Evolutionary conservation across 345 rosid species (phyloP), one percentile per base, ranked within the genome.

Genomic region (Ceriops decandra): DNA sequence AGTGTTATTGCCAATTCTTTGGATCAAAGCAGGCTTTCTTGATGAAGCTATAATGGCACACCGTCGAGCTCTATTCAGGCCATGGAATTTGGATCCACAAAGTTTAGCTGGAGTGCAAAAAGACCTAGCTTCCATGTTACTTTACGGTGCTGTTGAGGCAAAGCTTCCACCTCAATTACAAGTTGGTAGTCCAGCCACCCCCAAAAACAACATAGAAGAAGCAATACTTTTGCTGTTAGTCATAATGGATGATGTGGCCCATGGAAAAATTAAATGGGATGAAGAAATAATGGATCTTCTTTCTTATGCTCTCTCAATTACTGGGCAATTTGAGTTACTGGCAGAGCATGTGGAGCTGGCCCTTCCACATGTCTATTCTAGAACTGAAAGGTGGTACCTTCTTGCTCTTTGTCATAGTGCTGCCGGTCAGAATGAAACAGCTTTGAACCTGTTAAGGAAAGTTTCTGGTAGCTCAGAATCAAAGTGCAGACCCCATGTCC

Each of bases 391-490:
- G 79, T 95, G 98, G 97, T 86, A 87, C 79, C 69, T 85, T 75
- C 96, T 95, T 61, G 93, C 97, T 51, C 92, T 92, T 60, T 92
- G 97, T 81, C 90, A 90, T 73, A 76, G 80, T 72, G 95, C 96
- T 72, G 89, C 89, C 5, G 90, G 88, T 63, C 85, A 88, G 69
- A 80, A 82, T 75, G 87, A 87, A 71, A 70, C 80, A 33, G 92
- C 98, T 58, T 73, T 92, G 71, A 90, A 92, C 83, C 86, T 92
- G 64, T 77, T 90, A 27, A 83, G 80, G 76, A 83, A 88, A 75
- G 81, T 88, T 63, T 77, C 77, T 1, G 83, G 95, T 60, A 79
- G 67, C 77, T 95, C 98, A 49, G 90, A 95, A 79, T 80, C 95
- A 63, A 90, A 80, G 74, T 78, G 74, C 70, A 73, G 70, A 58